Base-by-base conservation (phyloP, 177 flowering plant genomes). In the Vitis hybrid region DNA sequence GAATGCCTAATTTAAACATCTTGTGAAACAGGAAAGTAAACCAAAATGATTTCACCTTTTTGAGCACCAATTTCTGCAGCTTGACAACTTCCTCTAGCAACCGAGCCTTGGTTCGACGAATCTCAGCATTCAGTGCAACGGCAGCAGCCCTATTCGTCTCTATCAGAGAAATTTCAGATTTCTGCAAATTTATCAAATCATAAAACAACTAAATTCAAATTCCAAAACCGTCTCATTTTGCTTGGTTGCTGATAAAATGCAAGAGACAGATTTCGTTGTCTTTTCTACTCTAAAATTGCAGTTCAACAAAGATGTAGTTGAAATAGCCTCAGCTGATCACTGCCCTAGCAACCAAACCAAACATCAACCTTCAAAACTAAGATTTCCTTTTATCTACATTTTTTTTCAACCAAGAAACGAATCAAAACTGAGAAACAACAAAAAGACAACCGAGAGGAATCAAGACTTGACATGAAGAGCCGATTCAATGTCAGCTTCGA, bases 81-180 rank as follows among this genome's bases (percentile, higher is more conserved):
- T 87, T 89, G n/a, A 83, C 80, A 27, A 89, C 56, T 58, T 85
- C 93, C 18, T 89, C 88, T 73, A 82, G 17, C 64, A 87, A 72
- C 55, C 81, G 77, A 56, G 85, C 89, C 76, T 89, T 89, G 24
- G 73, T 75, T 57, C 91, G 67, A 3, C 93, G 82, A 68, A 89
- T 55, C 83, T 89, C 93, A 0, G 91, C 93, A 52, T 84, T 81
- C 86, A 85, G 32, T 1, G 93, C 91, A 1, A 73, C 91, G 14
- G 72, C 79, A 11, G 75, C 62, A 0, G 93, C 91, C 68, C 87
- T 79, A 52, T 86, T 85, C 24, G 59, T 79, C 79, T 89, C 89
- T 17, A 55, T 64, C 2, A 74, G 70, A 48, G 82, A 85, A 67
- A 54, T n/a, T 67, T 85, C 88, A 7, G 88, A 58, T 79, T 85